Evolutionary conservation across 306 rosid species (phyloP), one percentile per base, ranked within the genome.

Genomic region (Abrus precatorius): DNA sequence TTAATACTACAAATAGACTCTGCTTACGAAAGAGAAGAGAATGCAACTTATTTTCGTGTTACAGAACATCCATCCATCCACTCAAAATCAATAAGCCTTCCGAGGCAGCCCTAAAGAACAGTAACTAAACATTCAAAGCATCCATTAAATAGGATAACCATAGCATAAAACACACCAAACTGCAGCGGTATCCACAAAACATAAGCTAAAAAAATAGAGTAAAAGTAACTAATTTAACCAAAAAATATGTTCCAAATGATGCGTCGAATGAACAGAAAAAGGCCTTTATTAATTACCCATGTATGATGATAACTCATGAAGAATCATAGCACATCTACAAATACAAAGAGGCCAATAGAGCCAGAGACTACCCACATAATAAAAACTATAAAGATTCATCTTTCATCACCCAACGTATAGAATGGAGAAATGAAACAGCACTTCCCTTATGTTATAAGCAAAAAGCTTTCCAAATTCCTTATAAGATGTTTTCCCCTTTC

Each of bases 401-500:
- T 12, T 30, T 27, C 55, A 30, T 49, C 49, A 59, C 67, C 54
- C 59, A 7, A 45, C 9, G 54, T 56, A 77, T 57, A 68, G 74
- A 57, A 67, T 7, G 28, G 44, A 63, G 48, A 63, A 63, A 82
- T 29, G 33, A 40, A 49, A n/a, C 49, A 61, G 7, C 29, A 20
- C 43, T 36, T 32, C 34, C 47, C 64, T 69, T 67, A 36, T 34
- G 61, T 54, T 66, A 40, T 2, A 49, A n/a, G 48, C 7, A 41
- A 64, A 47, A 20, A 72, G 32, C 53, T 14, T 65, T 32, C 63
- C 55, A 47, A 27, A 41, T 28, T 41, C 77, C 7, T 53, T 10
- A 70, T 44, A 69, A 55, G 38, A 13, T 6, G 60, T 72, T 64
- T 60, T 34, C 57, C 47, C 54, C 45, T 47, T 69, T 79, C 82